Evolutionary conservation across 2,329 filamentous ascomycete genomes (phyloP).

Genomic region (Fusarium duplospermum): DNA sequence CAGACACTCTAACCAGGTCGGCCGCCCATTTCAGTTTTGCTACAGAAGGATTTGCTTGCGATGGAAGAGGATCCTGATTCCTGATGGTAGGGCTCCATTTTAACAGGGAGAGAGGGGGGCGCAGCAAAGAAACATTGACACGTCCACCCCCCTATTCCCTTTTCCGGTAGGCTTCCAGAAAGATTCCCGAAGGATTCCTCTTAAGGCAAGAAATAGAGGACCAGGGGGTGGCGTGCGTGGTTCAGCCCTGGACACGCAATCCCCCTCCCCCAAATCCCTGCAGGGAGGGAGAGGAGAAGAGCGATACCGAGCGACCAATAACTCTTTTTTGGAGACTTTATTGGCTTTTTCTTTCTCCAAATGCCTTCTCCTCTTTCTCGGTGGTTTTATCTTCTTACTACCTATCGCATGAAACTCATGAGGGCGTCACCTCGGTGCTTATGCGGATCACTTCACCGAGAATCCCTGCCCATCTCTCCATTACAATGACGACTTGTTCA

Average conservation of each 20-base stretch:
- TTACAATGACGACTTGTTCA: conserved; percentile 20
- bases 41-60: neutral
- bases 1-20: neutral
- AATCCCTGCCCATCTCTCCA: conserved; percentile 21
- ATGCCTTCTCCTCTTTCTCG: neutral
- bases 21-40: neutral
- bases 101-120: neutral
- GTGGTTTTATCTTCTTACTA: neutral
- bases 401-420: conserved; percentile 3
- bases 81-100: neutral
- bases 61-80: neutral
- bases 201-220: neutral
- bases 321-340: neutral
- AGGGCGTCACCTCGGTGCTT: conserved; percentile 43
- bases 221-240: conserved; percentile 21
- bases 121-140: conserved; percentile 1
- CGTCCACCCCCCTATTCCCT: conserved; percentile 12
- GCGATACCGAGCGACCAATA: neutral
- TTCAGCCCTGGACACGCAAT: conserved; percentile 19
- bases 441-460: conserved; percentile 34
- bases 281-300: conserved; percentile 4
- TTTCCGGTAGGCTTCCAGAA: conserved; percentile 39
- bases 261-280: conserved; percentile 7
- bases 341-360: neutral
- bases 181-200: conserved; percentile 40